These are phyloP conservation scores for Aspergillus latus DNA, from an alignment of 2,329 filamentous ascomycete species.

Conservation along the genomic window DNA sequence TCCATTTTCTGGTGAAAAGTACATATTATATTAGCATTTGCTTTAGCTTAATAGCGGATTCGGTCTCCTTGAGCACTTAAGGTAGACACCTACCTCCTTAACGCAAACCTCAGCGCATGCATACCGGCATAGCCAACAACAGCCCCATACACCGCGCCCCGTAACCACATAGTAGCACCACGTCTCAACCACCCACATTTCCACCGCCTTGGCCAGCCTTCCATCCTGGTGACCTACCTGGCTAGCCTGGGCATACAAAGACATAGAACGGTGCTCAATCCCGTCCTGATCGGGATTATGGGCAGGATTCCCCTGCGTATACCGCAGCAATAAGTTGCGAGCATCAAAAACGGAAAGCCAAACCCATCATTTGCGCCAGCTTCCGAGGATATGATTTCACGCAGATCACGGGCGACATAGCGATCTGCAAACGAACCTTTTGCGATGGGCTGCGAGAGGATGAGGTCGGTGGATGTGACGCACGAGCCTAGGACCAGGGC, in stretches of 20 bases:
- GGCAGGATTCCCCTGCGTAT: conserved; percentile 38
- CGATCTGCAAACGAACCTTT: conserved; percentile 64
- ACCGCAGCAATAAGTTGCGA: conserved; percentile 58
- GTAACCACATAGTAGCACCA: conserved; percentile 60
- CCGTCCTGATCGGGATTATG: conserved; percentile 14
- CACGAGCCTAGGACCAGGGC: conserved; percentile 61
- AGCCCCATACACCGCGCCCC: conserved; percentile 53
- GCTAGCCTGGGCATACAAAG: conserved; percentile 22
- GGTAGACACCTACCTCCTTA: conserved; percentile 26
- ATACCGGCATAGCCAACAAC: conserved; percentile 52
- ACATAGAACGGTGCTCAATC: conserved; percentile 18
- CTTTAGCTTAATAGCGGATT: neutral
- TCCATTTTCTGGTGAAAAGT: conserved; percentile 47
- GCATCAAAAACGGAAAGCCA: conserved; percentile 61
- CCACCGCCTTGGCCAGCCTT: conserved; percentile 53
- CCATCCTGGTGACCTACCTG: conserved; percentile 54
- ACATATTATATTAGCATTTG: neutral
- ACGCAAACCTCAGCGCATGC: conserved; percentile 45
- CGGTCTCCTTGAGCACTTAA: neutral
- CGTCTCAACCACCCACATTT: conserved; percentile 60
- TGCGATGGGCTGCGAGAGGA: conserved; percentile 62
- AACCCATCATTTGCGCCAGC: conserved; percentile 64
- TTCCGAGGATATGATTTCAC: conserved; percentile 63
- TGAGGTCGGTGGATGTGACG: conserved; percentile 62
- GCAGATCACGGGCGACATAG: conserved; percentile 57